Base-by-base conservation (phyloP, 2,329 filamentous ascomycete genomes). In the Alternaria gaisen region DNA sequence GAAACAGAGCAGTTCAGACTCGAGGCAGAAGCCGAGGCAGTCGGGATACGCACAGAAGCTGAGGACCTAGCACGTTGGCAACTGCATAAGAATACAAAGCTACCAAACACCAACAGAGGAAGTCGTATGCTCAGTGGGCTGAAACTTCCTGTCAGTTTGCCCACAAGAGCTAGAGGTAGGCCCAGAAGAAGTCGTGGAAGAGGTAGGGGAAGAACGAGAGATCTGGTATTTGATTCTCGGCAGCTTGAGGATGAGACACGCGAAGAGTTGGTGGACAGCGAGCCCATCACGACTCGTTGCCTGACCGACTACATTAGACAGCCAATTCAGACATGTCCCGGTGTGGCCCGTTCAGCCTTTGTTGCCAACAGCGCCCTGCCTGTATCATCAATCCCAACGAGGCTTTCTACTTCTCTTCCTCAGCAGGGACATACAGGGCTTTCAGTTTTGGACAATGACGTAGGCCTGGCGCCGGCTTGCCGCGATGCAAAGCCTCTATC, bases 321-420 rank as follows among this genome's bases (percentile, higher is more conserved):
- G 14, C 34, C n/a, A 36, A 12, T 56, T 1, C 51, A 44, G 5
- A 22, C 63, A n/a, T 76, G 72, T 3, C 73, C 74, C 2, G 52
- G 53, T 34, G 26, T 74, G 4, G 63, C 65, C 54, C 70, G 68
- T 58, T 76, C 72, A 16, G 69, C 73, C 10, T 75, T 77, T 38
- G 53, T 78, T 34, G 67, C 71, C 20, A 74, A 72, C 42, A 77
- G 75, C 59, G 76, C 74, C 0, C 65, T 77, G 10, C 63, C 72
- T 4, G 50, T 65, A 9, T 70, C 71, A 1, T 68, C 66, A 18
- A 41, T 70, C 1, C 46, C 58, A 38, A 58, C 57, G 12, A 58
- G 43, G 9, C 34, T 61, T 16, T 57, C 58, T 8, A 60, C 30
- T 16, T 40, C 51, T 9, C 28, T 51, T 14, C 18, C 58, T 4